phyloP scores from a whole-genome alignment of 805 yeast genomes.

The Aciculoconidium aculeatum region DNA sequence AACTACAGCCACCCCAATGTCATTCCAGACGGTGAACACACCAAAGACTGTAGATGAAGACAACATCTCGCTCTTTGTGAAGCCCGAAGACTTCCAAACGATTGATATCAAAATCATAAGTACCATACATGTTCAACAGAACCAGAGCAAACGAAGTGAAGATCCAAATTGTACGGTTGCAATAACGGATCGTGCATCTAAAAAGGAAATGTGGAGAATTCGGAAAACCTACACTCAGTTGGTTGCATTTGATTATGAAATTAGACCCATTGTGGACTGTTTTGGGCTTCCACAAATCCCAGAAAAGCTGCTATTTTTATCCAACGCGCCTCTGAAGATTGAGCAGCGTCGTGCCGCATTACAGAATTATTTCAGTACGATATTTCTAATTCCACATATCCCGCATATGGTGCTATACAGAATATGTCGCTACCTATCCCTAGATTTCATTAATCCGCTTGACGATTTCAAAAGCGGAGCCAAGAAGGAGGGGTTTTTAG shows the following conservation, averaged over 20 bases:
- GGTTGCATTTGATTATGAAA: slow-evolving; percentile 51
- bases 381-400: slow-evolving; percentile 52
- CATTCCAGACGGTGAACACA: slow-evolving; percentile 1
- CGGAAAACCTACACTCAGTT: slow-evolving; percentile 59
- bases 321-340: slow-evolving; percentile 58
- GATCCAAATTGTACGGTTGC: slow-evolving; percentile 60
- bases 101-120: slow-evolving; percentile 44
- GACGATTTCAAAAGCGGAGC: slow-evolving; percentile 49
- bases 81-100: slow-evolving; percentile 53
- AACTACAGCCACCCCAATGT: too few species aligned
- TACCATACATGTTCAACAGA: slow-evolving; percentile 34
- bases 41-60: slow-evolving; percentile 18
- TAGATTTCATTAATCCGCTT: slow-evolving; percentile 59
- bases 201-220: slow-evolving; percentile 70
- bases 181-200: slow-evolving; percentile 54
- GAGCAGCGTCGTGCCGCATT: slow-evolving; percentile 53
- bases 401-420: slow-evolving; percentile 46
- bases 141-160: slow-evolving; percentile 40
- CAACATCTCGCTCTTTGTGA: slow-evolving; percentile 47
- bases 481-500: slow-evolving; percentile 56
- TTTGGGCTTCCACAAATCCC: slow-evolving; percentile 62
- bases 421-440: slow-evolving; percentile 60
- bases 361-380: slow-evolving; percentile 52
- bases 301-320: slow-evolving; percentile 50
- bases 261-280: slow-evolving; percentile 46